Percentiles rank a stretch among this genome's conserved stretches.
These are phyloP conservation scores for Vachellia collinsii DNA, from an alignment of 306 rosid genomes.

Conservation along the genomic window DNA sequence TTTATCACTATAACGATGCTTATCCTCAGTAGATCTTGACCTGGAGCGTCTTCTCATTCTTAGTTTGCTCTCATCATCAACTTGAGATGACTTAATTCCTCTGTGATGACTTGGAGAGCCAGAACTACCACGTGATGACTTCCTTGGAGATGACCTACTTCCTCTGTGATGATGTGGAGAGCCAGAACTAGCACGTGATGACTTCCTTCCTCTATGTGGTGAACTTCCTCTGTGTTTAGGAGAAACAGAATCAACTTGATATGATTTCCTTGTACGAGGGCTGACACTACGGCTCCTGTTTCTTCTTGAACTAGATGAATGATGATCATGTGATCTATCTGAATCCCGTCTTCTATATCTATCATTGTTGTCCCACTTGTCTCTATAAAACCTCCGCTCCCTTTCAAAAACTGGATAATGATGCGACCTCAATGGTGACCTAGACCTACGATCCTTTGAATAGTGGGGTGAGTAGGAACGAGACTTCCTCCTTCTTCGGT, in stretches of 20 bases:
- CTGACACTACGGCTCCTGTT: conserved; percentile 77
- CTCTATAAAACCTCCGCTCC: conserved; percentile 68
- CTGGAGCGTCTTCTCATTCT: conserved; percentile 76
- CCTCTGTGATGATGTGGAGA: conserved; percentile 51
- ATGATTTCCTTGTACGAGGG: conserved; percentile 65
- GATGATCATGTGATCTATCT: conserved; percentile 63
- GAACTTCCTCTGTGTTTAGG: conserved; percentile 75
- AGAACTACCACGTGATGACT: conserved; percentile 56
- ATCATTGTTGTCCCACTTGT: conserved; percentile 65
- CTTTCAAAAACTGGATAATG: conserved; percentile 56
- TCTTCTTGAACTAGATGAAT: conserved; percentile 62
- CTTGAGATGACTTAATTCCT: conserved; percentile 71
- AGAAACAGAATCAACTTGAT: conserved; percentile 61
- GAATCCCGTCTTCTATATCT: conserved; percentile 73
- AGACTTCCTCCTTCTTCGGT: conserved; percentile 72
- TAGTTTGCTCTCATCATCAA: conserved; percentile 56
- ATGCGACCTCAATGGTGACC: conserved; percentile 80
- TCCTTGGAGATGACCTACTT: conserved; percentile 64
- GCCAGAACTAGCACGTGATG: conserved; percentile 59
- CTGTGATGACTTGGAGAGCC: conserved; percentile 66
- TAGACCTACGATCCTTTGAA: conserved; percentile 67
- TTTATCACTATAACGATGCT: conserved; percentile 47
- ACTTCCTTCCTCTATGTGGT: conserved; percentile 64
- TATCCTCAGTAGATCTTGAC: conserved; percentile 71
- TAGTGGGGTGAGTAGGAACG: conserved; percentile 85